Evolutionary conservation across 805 yeast genomes (phyloP).

Genomic region (Candida argentea): DNA sequence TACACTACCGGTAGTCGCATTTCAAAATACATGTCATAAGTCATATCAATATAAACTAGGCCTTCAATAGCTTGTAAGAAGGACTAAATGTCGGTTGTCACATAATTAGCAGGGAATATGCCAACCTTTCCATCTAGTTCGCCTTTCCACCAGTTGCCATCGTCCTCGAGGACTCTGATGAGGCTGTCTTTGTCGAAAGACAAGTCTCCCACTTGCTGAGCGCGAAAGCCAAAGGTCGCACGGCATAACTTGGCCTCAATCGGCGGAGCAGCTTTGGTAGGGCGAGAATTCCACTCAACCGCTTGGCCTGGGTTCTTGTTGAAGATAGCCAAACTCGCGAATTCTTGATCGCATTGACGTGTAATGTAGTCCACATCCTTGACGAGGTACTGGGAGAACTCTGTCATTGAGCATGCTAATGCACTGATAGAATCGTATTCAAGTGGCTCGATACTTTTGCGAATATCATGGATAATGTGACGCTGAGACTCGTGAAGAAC

Average conservation of each 20-base stretch:
- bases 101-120: constrained; percentile 24
- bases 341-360: too few relatives aligned
- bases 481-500: constrained; percentile 30
- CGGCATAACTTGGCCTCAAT: constrained; percentile 12
- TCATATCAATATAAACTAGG: too few relatives aligned
- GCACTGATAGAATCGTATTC: background rate
- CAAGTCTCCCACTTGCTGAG: constrained; percentile 31
- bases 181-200: constrained; percentile 32
- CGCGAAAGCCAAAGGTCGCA: constrained; percentile 30
- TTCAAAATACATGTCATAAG: too few relatives aligned
- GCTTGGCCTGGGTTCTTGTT: background rate
- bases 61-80: too few relatives aligned
- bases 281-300: background rate
- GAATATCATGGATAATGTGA: constrained; percentile 20
- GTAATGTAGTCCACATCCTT: constrained; percentile 3
- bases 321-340: background rate
- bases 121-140: constrained; percentile 15
- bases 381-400: constrained; percentile 7
- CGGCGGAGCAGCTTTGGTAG: too few relatives aligned
- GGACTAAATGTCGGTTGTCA: too few relatives aligned
- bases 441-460: constrained; percentile 10
- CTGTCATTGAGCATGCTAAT: background rate
- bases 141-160: constrained; percentile 30
- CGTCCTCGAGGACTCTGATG: constrained; percentile 24
- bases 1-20: too few relatives aligned